Percentiles rank a stretch among this genome's conserved stretches.
These are phyloP conservation scores for Fusarium neocosmosporiellum DNA, from an alignment of 2,329 filamentous ascomycete species.

Conservation along the genomic window DNA sequence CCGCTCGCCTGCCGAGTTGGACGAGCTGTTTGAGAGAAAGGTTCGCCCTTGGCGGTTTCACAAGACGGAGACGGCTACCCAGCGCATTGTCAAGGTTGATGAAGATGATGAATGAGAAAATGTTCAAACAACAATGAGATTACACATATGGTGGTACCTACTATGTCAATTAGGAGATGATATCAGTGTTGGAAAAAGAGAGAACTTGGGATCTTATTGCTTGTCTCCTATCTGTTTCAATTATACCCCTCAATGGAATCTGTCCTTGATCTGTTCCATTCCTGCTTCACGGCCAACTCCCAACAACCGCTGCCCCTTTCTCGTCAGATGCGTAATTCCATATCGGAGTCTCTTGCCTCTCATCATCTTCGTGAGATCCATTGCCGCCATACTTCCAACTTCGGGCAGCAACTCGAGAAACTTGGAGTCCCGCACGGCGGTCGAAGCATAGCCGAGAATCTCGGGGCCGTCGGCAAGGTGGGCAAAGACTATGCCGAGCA, in stretches of 20 bases:
- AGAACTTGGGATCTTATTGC: fast-evolving
- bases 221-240: background rate
- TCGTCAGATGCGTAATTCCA: background rate
- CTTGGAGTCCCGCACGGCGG: background rate
- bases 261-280: background rate
- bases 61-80: conserved; percentile 12
- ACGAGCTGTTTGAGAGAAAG: conserved; percentile 44
- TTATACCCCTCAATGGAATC: background rate
- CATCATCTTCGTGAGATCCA: background rate
- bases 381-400: background rate
- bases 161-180: background rate
- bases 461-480: background rate
- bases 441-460: background rate
- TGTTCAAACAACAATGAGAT: background rate
- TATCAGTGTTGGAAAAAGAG: background rate
- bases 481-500: background rate
- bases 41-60: conserved; percentile 30
- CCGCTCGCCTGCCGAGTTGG: conserved; percentile 46
- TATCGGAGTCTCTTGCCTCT: background rate
- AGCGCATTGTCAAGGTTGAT: conserved; percentile 1
- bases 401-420: background rate
- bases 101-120: background rate
- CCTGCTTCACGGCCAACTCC: background rate
- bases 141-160: background rate
- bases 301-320: background rate